phyloP scores from a whole-genome alignment of 768 basidiomycete genomes.

The Tulasnella sp. region DNA sequence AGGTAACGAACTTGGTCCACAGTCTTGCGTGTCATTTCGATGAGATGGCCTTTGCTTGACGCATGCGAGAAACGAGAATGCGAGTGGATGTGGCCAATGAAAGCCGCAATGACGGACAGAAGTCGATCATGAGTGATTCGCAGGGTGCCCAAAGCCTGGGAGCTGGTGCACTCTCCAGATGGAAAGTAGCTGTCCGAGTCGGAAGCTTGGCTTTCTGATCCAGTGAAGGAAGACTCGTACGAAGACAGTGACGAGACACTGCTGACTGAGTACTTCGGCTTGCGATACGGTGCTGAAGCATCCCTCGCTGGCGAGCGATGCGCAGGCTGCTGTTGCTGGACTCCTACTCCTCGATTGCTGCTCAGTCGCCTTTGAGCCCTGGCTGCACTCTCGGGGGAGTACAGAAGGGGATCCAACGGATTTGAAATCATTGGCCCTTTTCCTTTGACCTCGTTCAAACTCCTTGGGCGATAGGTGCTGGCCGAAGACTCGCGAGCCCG shows the following conservation, averaged over 20 bases:
- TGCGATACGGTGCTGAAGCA: background rate
- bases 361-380: background rate
- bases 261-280: conserved; percentile 39
- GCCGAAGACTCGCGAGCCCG: background rate
- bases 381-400: background rate
- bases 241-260: conserved; percentile 59
- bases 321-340: background rate
- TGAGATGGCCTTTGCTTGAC: conserved; percentile 84
- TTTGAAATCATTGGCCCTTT: background rate
- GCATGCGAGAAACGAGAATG: conserved; percentile 86
- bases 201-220: conserved; percentile 37
- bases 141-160: conserved; percentile 63
- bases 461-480: background rate
- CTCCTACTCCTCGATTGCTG: background rate
- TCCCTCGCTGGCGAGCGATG: background rate
- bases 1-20: conserved; percentile 89
- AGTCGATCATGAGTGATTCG: conserved; percentile 82
- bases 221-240: conserved; percentile 2
- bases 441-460: background rate
- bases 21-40: conserved; percentile 89
- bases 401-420: background rate
- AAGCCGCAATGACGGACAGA: conserved; percentile 88
- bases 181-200: conserved; percentile 55
- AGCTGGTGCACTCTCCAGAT: conserved; percentile 53
- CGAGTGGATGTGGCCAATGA: conserved; percentile 94